Percentiles rank a stretch among this genome's conserved stretches.
phyloP scores from a whole-genome alignment of 768 basidiomycete genomes.

The Leccinum obscurum region DNA sequence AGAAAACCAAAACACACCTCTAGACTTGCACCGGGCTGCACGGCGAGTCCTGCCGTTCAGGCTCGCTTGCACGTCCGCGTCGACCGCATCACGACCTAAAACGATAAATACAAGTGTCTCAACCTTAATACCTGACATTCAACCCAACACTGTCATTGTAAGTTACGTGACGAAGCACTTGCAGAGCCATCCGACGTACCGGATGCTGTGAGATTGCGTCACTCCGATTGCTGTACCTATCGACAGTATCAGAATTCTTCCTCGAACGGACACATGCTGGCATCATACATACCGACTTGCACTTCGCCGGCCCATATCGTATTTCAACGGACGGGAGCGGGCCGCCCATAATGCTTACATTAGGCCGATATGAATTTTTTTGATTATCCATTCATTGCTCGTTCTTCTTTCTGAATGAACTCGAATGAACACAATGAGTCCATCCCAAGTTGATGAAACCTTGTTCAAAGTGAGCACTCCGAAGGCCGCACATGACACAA shows the following conservation, averaged over 20 bases:
- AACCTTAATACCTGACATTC: not conserved
- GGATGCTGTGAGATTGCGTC: not conserved
- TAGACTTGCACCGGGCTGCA: not conserved
- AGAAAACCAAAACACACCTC: not conserved
- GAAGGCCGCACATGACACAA: not conserved
- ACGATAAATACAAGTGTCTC: not conserved
- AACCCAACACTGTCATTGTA: not conserved
- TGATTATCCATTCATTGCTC: not conserved
- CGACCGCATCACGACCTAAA: not conserved
- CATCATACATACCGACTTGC: not conserved
- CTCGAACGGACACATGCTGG: conserved; percentile 1
- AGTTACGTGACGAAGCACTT: not conserved
- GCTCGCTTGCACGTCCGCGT: not conserved
- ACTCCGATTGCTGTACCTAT: not conserved
- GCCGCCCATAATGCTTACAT: conserved; percentile 20
- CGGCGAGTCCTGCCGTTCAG: not conserved
- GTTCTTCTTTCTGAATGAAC: not conserved
- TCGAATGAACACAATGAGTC: not conserved
- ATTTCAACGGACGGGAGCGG: not conserved
- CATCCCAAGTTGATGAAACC: not conserved
- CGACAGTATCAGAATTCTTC: conserved; percentile 1
- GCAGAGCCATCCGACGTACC: not conserved
- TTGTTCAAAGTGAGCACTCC: conserved; percentile 4
- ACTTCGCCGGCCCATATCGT: not conserved
- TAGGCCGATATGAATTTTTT: conserved; percentile 11